Conservation (phyloP, 352 stramenopile species). For the Phytophthora pistaciae region DNA sequence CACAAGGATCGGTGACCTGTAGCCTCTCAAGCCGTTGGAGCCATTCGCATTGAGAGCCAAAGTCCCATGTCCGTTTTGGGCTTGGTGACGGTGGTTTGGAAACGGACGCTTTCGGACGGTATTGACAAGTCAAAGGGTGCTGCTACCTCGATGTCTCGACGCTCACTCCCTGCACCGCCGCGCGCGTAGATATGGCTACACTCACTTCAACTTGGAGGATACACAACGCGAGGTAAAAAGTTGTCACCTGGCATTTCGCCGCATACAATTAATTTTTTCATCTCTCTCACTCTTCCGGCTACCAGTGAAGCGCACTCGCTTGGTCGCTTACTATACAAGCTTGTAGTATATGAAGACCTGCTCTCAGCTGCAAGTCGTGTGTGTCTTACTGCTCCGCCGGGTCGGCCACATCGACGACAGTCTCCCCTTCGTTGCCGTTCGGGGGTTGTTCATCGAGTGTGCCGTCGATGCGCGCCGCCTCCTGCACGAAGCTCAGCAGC, state of each 20-base stretch:
- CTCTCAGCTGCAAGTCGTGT: background rate
- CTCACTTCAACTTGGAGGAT: slow-evolving; percentile 3
- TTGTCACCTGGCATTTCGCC: slow-evolving; percentile 9
- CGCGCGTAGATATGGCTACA: background rate
- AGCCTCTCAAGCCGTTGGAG: background rate
- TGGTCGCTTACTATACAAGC: slow-evolving; percentile 32
- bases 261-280: slow-evolving; percentile 4
- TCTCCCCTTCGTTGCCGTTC: slow-evolving; percentile 25
- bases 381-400: slow-evolving; percentile 15
- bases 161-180: too few relatives aligned
- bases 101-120: background rate
- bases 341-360: slow-evolving; percentile 27
- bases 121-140: background rate
- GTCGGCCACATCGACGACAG: slow-evolving; percentile 25
- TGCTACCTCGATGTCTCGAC: too few relatives aligned
- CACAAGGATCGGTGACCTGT: background rate
- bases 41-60: background rate
- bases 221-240: background rate
- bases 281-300: slow-evolving; percentile 1
- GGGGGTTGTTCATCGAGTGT: slow-evolving; percentile 18
- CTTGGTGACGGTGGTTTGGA: background rate
- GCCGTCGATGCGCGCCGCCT: slow-evolving; percentile 45
- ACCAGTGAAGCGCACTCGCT: background rate
- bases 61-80: background rate
- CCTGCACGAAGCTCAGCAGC: slow-evolving; percentile 50